phyloP scores from a whole-genome alignment of 129 eudicot genomes.

The Saussurea involucrata region DNA sequence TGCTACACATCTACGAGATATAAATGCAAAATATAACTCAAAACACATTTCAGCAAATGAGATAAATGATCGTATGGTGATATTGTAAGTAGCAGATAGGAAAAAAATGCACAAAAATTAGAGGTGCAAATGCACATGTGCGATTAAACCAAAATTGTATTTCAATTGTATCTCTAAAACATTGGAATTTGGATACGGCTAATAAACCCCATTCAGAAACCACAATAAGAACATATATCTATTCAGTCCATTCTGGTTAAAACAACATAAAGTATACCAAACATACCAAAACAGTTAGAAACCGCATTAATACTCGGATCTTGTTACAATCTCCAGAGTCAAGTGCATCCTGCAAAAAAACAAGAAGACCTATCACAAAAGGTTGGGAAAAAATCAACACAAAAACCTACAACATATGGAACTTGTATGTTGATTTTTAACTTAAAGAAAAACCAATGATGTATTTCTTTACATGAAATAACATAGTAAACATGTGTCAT shows the following conservation, averaged over 20 bases:
- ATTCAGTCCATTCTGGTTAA: neutral
- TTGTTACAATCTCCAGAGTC: constrained; percentile 65
- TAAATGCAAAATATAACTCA: neutral
- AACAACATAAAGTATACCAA: neutral
- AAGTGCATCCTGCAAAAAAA: constrained; percentile 58
- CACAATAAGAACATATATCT: neutral
- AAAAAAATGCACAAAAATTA: neutral
- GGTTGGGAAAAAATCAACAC: neutral
- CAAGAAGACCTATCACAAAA: constrained; percentile 4
- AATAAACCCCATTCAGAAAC: neutral
- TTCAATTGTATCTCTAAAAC: neutral
- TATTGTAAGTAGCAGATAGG: neutral
- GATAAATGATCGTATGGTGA: neutral
- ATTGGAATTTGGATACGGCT: neutral
- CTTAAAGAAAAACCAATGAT: neutral
- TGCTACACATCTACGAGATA: constrained; percentile 85
- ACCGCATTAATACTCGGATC: constrained; percentile 78
- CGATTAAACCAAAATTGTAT: neutral
- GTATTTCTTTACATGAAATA: neutral
- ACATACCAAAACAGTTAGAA: constrained; percentile 86
- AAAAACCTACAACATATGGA: neutral
- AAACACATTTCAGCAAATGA: constrained; percentile 4
- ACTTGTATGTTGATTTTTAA: too few species aligned
- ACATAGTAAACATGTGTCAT: too few species aligned
- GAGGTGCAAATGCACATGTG: neutral